Percentiles rank a stretch among this genome's conserved stretches.
These are phyloP conservation scores for Mycena indigotica DNA, from an alignment of 768 basidiomycete species.

Conservation along the genomic window DNA sequence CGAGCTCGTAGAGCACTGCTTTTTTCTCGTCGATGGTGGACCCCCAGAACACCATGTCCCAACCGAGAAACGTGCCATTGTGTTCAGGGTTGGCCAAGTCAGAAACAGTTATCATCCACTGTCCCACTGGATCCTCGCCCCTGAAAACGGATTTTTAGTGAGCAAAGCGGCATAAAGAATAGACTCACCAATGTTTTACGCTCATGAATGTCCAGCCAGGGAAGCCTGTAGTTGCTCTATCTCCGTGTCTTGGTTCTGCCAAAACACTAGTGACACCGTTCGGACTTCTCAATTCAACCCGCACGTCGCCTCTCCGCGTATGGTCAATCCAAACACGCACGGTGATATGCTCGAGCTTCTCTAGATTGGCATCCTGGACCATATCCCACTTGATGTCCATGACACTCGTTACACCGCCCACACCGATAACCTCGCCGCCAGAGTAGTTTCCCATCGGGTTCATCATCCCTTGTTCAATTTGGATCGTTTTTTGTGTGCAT, in stretches of 20 bases:
- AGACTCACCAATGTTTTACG: constrained; percentile 90
- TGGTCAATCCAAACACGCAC: constrained; percentile 92
- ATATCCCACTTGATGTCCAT: constrained; percentile 70
- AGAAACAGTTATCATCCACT: constrained; percentile 86
- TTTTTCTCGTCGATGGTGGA: constrained; percentile 71
- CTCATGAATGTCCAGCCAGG: constrained; percentile 99
- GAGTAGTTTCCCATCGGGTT: constrained; percentile 51
- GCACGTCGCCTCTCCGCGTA: constrained; percentile 83
- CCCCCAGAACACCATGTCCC: constrained; percentile 93
- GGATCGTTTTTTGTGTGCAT: constrained; percentile 73
- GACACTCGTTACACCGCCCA: constrained; percentile 64
- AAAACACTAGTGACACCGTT: constrained; percentile 83
- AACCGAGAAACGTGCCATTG: constrained; percentile 77
- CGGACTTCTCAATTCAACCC: constrained; percentile 86
- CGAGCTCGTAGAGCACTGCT: constrained; percentile 65
- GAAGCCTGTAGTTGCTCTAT: constrained; percentile 69
- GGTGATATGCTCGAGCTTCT: constrained; percentile 88
- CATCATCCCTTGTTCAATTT: constrained; percentile 64
- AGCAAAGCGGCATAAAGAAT: constrained; percentile 2
- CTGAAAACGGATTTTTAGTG: constrained; percentile 44
- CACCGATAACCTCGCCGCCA: constrained; percentile 67
- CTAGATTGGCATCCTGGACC: constrained; percentile 77
- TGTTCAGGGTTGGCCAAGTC: constrained; percentile 66
- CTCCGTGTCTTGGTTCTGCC: constrained; percentile 67
- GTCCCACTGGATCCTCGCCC: constrained; percentile 90